Conservation (phyloP, 2,329 filamentous ascomycete species). For the Monosporascus cannonballus region DNA sequence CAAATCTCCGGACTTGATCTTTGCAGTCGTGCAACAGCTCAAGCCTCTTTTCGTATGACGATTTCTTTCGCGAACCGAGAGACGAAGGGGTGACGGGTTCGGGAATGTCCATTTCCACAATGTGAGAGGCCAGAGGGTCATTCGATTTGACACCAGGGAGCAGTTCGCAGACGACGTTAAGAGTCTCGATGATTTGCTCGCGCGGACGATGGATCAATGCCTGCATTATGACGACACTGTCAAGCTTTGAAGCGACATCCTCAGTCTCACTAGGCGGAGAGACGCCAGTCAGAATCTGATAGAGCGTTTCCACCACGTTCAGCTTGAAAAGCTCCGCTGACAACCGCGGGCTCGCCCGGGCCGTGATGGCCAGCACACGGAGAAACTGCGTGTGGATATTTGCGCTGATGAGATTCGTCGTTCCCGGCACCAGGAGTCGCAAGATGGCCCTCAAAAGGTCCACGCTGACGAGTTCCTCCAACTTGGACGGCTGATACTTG, state of each 20-base stretch:
- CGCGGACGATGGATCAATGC: slow-evolving; percentile 90
- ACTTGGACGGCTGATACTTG: slow-evolving; percentile 76
- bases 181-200: slow-evolving; percentile 93
- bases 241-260: slow-evolving; percentile 77
- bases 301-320: slow-evolving; percentile 94
- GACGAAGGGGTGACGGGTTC: slow-evolving; percentile 37
- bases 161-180: slow-evolving; percentile 95
- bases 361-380: slow-evolving; percentile 82
- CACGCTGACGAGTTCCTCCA: slow-evolving; percentile 88
- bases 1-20: slow-evolving; percentile 81
- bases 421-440: slow-evolving; percentile 83
- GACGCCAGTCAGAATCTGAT: slow-evolving; percentile 93
- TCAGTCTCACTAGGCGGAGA: slow-evolving; percentile 78
- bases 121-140: slow-evolving; percentile 33
- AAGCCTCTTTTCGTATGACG: slow-evolving; percentile 73
- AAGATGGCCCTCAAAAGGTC: slow-evolving; percentile 81
- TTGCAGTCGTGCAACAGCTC: slow-evolving; percentile 78
- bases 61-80: slow-evolving; percentile 42
- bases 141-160: slow-evolving; percentile 66
- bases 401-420: slow-evolving; percentile 88
- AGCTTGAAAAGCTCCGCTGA: slow-evolving; percentile 91
- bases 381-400: slow-evolving; percentile 97
- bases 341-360: slow-evolving; percentile 78
- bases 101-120: slow-evolving; percentile 24
- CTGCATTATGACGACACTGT: slow-evolving; percentile 98